Base-by-base conservation (phyloP, 2,329 filamentous ascomycete species). In the Neonectria sp. region DNA sequence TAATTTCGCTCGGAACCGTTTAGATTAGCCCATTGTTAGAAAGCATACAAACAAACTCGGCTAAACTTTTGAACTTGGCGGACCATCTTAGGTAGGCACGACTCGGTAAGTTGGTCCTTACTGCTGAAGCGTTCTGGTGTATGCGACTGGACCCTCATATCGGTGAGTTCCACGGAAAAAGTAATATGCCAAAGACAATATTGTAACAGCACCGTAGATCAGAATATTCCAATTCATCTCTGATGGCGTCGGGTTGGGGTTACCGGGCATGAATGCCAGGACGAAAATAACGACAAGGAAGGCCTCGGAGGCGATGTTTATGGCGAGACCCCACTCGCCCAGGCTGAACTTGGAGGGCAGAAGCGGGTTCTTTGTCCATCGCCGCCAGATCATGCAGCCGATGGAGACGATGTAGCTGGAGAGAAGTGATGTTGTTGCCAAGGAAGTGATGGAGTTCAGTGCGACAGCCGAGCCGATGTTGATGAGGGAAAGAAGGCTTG, bases 211-310 rank as follows among this genome's bases (percentile, higher is more conserved):
- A 0, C 43, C 64, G 4, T 70, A 74, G 17, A 74, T 74, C 0
- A 74, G 40, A 13, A 70, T 68, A 24, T 67, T 74, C 72, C 72
- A 74, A 1, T 74, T 74, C 72, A 74, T 74, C 51, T 74, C 58
- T 1, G 66, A 27, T 2, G 67, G 17, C 0, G 70, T 55, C 0
- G 72, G 72, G 24, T 68, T 66, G 0, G 70, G 72, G 9, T 73
- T 74, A 21, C 62, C 58, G 3, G 72, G 72, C 72, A 74, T 73
- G 0, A 74, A 74, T 0, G 72, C 72, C 7, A 74, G 63, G 11
- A 74, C 60, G 5, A 74, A 74, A 0, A 74, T 62, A 0, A 74
- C n/a, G 1, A 74, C 4, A 1, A 74, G 63, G 24, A 74, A 74
- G 0, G 33, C 68, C 2, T 71, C 72, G 0, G 72, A 74, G 21